These are phyloP conservation scores for Epichloe sp. DNA, from an alignment of 2,329 filamentous ascomycete species.

Conservation along the genomic window DNA sequence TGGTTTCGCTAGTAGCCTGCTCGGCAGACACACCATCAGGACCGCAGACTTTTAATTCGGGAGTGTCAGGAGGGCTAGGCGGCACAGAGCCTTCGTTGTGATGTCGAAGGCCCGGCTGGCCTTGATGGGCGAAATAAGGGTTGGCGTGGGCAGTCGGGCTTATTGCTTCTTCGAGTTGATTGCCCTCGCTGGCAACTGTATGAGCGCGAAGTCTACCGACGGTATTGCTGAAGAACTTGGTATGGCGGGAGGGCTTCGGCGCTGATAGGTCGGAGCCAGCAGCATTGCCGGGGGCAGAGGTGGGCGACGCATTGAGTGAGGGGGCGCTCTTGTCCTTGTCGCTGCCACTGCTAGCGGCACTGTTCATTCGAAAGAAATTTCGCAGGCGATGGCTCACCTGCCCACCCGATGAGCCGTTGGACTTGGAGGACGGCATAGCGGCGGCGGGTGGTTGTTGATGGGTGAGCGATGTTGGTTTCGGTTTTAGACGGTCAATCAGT, in stretches of 20 bases:
- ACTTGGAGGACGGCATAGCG: constrained; percentile 41
- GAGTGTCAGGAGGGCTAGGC: constrained; percentile 83
- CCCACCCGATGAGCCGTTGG: constrained; percentile 33
- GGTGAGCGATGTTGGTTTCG: neutral
- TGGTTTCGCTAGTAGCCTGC: constrained; percentile 63
- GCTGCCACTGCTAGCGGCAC: constrained; percentile 23
- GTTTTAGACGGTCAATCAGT: constrained; percentile 17
- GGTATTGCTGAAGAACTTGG: constrained; percentile 73
- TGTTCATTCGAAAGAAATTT: constrained; percentile 60
- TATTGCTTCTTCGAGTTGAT: constrained; percentile 74
- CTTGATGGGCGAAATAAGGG: constrained; percentile 94
- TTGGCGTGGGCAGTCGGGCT: constrained; percentile 92
- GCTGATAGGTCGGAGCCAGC: constrained; percentile 7
- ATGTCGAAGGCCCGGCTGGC: constrained; percentile 82
- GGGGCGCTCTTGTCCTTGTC: constrained; percentile 20
- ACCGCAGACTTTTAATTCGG: constrained; percentile 60
- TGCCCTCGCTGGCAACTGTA: constrained; percentile 86
- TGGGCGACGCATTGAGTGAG: neutral
- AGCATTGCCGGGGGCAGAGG: constrained; percentile 8
- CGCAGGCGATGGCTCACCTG: constrained; percentile 57
- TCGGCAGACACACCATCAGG: constrained; percentile 50
- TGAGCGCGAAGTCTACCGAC: constrained; percentile 79
- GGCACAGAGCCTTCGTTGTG: constrained; percentile 90
- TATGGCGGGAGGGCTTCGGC: constrained; percentile 62
- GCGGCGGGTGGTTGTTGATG: neutral